phyloP scores from a whole-genome alignment of 805 yeast genomes.

The Ogataea parapolymorpha region DNA sequence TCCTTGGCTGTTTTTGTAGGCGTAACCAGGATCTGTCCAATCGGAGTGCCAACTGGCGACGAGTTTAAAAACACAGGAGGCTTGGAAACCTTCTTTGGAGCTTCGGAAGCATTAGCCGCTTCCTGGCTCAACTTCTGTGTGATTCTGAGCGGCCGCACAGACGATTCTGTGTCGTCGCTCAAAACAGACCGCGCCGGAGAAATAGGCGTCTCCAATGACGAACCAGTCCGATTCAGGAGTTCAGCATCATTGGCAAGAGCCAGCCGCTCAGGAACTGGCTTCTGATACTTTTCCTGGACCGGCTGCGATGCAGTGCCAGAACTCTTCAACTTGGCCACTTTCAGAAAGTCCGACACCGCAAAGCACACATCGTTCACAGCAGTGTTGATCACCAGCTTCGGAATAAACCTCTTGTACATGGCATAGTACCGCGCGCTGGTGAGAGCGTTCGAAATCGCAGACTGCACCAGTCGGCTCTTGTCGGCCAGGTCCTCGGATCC shows the following conservation, averaged over 20 bases:
- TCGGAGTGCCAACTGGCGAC: conserved; percentile 8
- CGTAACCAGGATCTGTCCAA: conserved; percentile 18
- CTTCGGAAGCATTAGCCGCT: conserved; percentile 18
- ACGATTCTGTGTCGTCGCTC: conserved; percentile 31
- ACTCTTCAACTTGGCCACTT: conserved; percentile 44
- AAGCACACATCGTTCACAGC: conserved; percentile 73
- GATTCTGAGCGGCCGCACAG: conserved; percentile 68
- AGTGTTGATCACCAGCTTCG: conserved; percentile 67
- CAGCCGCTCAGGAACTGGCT: background rate
- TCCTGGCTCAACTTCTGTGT: conserved; percentile 46
- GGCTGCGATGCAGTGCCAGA: conserved; percentile 3
- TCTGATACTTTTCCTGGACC: background rate
- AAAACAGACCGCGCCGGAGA: conserved; percentile 16
- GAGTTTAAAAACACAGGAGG: conserved; percentile 4
- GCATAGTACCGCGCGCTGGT: conserved; percentile 75
- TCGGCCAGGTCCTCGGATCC: conserved; percentile 25
- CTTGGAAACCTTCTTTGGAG: conserved; percentile 10
- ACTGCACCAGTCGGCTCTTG: conserved; percentile 51
- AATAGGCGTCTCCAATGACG: background rate
- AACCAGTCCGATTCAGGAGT: background rate
- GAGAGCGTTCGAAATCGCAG: conserved; percentile 69
- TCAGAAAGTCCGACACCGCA: conserved; percentile 57
- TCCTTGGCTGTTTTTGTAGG: conserved; percentile 11
- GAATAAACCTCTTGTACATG: conserved; percentile 59
- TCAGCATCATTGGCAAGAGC: background rate